Evolutionary conservation across 768 basidiomycete genomes (phyloP), one percentile per base, ranked within the genome.

Genomic region (Termitomyces sp.): DNA sequence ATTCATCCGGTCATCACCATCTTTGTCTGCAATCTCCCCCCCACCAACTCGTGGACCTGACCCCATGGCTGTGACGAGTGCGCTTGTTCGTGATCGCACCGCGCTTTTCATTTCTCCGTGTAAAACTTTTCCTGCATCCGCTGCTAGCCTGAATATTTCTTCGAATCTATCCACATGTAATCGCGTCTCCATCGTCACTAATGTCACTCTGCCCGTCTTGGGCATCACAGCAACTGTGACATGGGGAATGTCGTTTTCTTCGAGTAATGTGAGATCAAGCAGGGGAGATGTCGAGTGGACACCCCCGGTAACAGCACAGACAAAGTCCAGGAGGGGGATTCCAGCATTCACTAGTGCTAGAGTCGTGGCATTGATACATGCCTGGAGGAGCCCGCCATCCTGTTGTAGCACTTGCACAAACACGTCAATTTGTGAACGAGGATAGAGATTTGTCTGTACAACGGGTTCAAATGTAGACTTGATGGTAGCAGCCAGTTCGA

Each of bases 401-500:
- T 95, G 91, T 65, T 97, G 92, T 41, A 97, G 76, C 32, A 99
- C 87, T 71, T 96, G 94, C 7, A 99, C 80, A 72, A 87, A 91
- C 61, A 99, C 87, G 74, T 96, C 93, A 70, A 99, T 97, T 70
- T 95, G 88, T 36, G 91, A 91, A 51, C 97, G 87, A 23, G 96
- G 96, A 74, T 97, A 98, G 50, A 99, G 82, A 61, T 81, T 82
- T 7, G 91, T 89, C 70, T 94, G 91, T 26, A 99, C 84, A 57
- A 96, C 93, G 44, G 95, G 94, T 69, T 98, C 96, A 69, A 99
- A 98, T 0, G 97, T 98, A 33, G 92, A 87, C 75, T 93, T 91
- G 62, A 98, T 87, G 26, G 88, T 85, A 2, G 92, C 80, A 12
- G 89, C 91, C 63, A 97, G 79, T 74, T 99, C 97, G 61, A 91